Conservation (phyloP, 2,329 filamentous ascomycete species). For the Lasiodiplodia citricola region DNA sequence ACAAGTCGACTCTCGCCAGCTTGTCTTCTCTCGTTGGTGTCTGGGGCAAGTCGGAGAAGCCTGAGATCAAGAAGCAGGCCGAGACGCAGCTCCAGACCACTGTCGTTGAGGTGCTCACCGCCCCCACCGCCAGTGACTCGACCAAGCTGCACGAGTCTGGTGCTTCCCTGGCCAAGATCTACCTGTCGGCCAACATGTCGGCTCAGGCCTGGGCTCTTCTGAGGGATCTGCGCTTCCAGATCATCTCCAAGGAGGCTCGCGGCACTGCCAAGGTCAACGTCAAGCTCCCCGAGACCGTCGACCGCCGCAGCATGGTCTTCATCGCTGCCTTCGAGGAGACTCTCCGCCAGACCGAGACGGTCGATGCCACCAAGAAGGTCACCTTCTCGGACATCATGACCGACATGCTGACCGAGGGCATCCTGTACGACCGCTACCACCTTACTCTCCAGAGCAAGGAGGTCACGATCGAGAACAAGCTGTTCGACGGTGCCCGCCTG, state of each 20-base stretch:
- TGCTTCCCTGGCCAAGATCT: constrained; percentile 53
- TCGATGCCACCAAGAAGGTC: constrained; percentile 27
- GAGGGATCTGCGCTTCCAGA: constrained; percentile 54
- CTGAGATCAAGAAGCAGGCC: constrained; percentile 44
- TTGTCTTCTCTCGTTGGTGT: constrained; percentile 45
- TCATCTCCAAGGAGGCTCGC: constrained; percentile 51
- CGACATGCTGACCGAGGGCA: constrained; percentile 47
- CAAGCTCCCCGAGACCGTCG: constrained; percentile 40
- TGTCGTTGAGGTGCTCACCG: constrained; percentile 43
- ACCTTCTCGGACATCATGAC: constrained; percentile 51
- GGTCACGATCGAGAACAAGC: constrained; percentile 43
- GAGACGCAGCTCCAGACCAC: constrained; percentile 32
- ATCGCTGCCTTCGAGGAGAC: constrained; percentile 54
- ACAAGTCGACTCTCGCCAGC: constrained; percentile 45
- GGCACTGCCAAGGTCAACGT: constrained; percentile 30
- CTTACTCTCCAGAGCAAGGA: constrained; percentile 40
- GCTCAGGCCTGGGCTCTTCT: constrained; percentile 22
- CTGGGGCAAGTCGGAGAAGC: constrained; percentile 48
- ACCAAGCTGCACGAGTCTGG: constrained; percentile 58
- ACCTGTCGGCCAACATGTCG: constrained; percentile 31
- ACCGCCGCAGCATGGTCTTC: constrained; percentile 45
- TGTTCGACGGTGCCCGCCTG: constrained; percentile 40
- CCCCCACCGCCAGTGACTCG: constrained; percentile 48
- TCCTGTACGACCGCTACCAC: constrained; percentile 41
- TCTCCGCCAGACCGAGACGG: constrained; percentile 45